Percentiles rank a stretch among this genome's conserved stretches.
These are phyloP conservation scores for Nelumbo lutea DNA, from an alignment of 164 flowering plant species.

Conservation along the genomic window DNA sequence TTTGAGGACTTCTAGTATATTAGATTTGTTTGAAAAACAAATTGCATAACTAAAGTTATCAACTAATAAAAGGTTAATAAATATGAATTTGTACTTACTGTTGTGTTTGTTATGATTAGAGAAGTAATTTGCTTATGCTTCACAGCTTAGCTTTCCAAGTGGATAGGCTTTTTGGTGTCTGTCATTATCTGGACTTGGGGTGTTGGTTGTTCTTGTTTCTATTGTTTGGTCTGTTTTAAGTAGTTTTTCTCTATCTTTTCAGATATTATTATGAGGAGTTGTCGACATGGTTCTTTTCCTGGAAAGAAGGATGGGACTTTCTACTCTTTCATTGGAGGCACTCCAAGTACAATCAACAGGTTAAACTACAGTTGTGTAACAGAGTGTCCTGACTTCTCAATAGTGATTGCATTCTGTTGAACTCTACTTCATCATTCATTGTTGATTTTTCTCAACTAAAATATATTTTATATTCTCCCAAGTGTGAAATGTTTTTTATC, in stretches of 20 bases:
- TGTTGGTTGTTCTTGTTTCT: not conserved
- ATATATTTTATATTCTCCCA: too few relatives aligned
- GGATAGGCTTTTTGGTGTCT: too few relatives aligned
- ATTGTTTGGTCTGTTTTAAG: not conserved
- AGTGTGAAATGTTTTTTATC: too few relatives aligned
- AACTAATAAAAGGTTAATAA: too few relatives aligned
- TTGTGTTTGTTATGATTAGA: too few relatives aligned
- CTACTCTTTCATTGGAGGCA: slow-evolving; percentile 10
- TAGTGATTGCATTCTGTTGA: slow-evolving; percentile 15
- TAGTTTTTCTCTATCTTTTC: slow-evolving; percentile 4
- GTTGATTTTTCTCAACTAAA: not conserved
- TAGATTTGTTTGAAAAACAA: too few relatives aligned
- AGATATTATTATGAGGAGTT: slow-evolving; percentile 24
- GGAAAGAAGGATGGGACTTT: slow-evolving; percentile 15
- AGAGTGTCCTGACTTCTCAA: slow-evolving; percentile 17
- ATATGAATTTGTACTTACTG: too few relatives aligned
- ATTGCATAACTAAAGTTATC: too few relatives aligned
- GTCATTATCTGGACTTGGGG: too few relatives aligned
- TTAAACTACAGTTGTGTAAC: slow-evolving; percentile 11
- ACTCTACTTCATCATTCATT: slow-evolving; percentile 3
- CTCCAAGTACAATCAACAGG: slow-evolving; percentile 10
- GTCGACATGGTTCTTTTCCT: slow-evolving; percentile 17
- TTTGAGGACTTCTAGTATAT: too few relatives aligned
- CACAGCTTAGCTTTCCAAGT: too few relatives aligned
- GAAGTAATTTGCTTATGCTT: too few relatives aligned